Conservation (phyloP, 2,329 filamentous ascomycete genomes). For the Stachybotrys echinatus region DNA sequence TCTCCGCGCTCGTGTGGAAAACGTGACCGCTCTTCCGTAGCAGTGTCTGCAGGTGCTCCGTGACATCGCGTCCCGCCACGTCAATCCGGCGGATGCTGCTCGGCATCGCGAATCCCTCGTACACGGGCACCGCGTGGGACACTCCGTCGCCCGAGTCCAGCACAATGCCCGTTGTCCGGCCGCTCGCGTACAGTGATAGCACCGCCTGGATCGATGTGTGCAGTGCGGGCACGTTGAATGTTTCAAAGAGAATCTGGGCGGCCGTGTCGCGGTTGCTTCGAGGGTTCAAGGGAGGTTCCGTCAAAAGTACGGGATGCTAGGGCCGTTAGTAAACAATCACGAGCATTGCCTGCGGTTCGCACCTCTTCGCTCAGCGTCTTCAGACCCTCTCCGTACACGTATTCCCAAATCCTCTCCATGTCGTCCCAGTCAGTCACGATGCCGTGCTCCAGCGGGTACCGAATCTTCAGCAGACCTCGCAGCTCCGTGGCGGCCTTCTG, state of each 20-base stretch:
- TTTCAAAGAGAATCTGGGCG: conserved; percentile 96
- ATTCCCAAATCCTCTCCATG: conserved; percentile 99
- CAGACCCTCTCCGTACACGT: conserved; percentile 91
- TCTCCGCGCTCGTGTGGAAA: conserved; percentile 97
- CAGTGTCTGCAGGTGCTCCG: conserved; percentile 87
- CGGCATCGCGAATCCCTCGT: conserved; percentile 95
- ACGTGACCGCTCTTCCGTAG: conserved; percentile 89
- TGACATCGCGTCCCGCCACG: conserved; percentile 92
- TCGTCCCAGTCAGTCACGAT: conserved; percentile 99
- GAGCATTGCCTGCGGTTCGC: conserved; percentile 4
- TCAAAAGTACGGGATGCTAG: conserved; percentile 90
- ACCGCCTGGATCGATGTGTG: conserved; percentile 98
- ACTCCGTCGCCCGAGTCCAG: conserved; percentile 94
- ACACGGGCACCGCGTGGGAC: conserved; percentile 94
- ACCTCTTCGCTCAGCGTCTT: conserved; percentile 98
- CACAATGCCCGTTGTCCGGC: conserved; percentile 92
- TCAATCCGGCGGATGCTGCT: conserved; percentile 95
- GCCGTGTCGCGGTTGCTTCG: conserved; percentile 93
- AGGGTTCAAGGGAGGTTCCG: conserved; percentile 92
- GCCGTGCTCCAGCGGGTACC: conserved; percentile 92
- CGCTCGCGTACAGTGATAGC: conserved; percentile 90
- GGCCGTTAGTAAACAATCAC: conserved; percentile 8
- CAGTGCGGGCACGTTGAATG: conserved; percentile 93
- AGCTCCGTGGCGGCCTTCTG: conserved; percentile 82
- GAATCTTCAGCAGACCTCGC: conserved; percentile 88